A percentile compares a stretch with the other conserved stretches of the same genome.
phyloP scores from a whole-genome alignment of 225 moss, liverwort and hornwort genomes.

The Sphagnum tenellum region DNA sequence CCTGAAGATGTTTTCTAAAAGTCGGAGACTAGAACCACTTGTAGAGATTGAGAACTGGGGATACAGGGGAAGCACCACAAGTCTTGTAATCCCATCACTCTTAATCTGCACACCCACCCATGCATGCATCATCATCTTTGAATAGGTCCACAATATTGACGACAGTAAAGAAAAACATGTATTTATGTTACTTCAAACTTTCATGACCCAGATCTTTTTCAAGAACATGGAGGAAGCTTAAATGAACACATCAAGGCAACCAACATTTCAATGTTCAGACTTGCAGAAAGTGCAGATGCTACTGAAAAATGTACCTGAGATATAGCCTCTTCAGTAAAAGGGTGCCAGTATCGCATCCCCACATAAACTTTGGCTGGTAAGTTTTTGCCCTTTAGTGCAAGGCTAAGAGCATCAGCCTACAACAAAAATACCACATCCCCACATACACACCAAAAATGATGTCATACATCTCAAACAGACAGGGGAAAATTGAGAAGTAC shows the following conservation, averaged over 20 bases:
- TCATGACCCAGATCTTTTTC: too few species aligned
- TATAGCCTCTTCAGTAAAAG: constrained; percentile 97
- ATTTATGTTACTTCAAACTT: too few species aligned
- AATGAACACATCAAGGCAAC: too few species aligned
- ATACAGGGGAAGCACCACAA: constrained; percentile 91
- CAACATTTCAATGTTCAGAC: too few species aligned
- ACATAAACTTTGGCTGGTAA: constrained; percentile 86
- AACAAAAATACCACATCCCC: neutral
- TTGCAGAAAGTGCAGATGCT: too few species aligned
- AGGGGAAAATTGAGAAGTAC: too few species aligned
- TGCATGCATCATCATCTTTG: too few species aligned
- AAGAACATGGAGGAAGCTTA: too few species aligned
- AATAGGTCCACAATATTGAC: too few species aligned
- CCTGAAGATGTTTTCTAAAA: constrained; percentile 92
- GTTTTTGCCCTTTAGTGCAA: constrained; percentile 61
- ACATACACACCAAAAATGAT: neutral
- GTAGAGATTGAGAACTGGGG: constrained; percentile 98
- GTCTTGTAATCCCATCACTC: constrained; percentile 79
- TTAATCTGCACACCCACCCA: constrained; percentile 59
- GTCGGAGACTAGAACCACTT: constrained; percentile 95
- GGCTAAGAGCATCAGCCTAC: constrained; percentile 71
- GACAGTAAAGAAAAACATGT: too few species aligned
- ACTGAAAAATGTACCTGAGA: constrained; percentile 32
- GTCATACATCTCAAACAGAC: too few species aligned
- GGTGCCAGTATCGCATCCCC: constrained; percentile 99